A percentile compares a stretch with the other conserved stretches of the same genome.
Evolutionary conservation across 1,284 basidiomycete species (phyloP).

Genomic region (Calocybe gambosa): DNA sequence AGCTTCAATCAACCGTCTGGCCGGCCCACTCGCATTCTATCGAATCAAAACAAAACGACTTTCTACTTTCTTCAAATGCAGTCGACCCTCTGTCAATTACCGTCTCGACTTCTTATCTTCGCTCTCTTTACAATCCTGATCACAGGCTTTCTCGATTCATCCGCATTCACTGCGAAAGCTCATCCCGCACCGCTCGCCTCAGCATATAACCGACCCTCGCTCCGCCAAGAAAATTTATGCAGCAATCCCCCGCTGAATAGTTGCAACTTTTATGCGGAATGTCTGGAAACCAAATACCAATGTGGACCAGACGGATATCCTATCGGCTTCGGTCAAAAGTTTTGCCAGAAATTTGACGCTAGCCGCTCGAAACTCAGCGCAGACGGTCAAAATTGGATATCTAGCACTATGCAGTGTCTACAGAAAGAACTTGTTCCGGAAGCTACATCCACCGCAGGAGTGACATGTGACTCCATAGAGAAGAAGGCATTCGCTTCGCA

Average conservation of each 20-base stretch:
- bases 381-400: constrained; percentile 35
- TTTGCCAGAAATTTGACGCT: constrained; percentile 32
- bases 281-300: constrained; percentile 30
- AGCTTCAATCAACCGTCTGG: neutral
- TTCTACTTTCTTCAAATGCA: neutral
- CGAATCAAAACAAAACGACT: neutral
- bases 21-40: neutral
- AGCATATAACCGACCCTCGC: neutral
- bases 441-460: constrained; percentile 19
- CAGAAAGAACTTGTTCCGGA: constrained; percentile 34
- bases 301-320: constrained; percentile 39
- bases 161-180: constrained; percentile 1
- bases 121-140: neutral
- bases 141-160: neutral
- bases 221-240: constrained; percentile 20
- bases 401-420: constrained; percentile 40
- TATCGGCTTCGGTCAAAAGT: constrained; percentile 33
- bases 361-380: constrained; percentile 23
- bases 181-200: neutral
- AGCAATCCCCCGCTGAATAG: constrained; percentile 29
- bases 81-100: neutral
- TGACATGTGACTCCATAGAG: constrained; percentile 29
- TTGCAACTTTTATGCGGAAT: constrained; percentile 39
- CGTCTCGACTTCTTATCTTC: neutral
- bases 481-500: constrained; percentile 35